These are phyloP conservation scores for Porphyridium purpureum DNA, from an alignment of 23 red algal species.

Conservation along the genomic window DNA sequence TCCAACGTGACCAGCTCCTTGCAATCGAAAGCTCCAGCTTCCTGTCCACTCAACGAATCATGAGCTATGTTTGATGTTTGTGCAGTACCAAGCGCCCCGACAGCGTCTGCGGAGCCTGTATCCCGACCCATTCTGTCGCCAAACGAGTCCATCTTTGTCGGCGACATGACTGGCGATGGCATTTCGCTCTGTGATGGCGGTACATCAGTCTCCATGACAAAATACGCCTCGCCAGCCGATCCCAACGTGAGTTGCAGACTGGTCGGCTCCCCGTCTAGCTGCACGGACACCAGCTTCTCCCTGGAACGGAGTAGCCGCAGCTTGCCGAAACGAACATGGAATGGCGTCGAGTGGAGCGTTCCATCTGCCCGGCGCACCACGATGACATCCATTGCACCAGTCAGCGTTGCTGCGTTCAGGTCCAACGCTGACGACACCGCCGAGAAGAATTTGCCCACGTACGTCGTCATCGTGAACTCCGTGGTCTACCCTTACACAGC, in stretches of 20 bases:
- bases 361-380: conserved; percentile 73
- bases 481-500: too few species aligned
- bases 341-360: conserved; percentile 34
- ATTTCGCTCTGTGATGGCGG: background rate
- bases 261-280: conserved; percentile 43
- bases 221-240: conserved; percentile 92
- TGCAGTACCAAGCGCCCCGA: too few species aligned
- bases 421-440: conserved; percentile 68
- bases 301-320: conserved; percentile 76
- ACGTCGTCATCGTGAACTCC: conserved; percentile 52
- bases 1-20: too few species aligned
- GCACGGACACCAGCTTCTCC: conserved; percentile 56
- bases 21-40: too few species aligned
- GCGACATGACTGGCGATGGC: too few species aligned
- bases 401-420: conserved; percentile 92
- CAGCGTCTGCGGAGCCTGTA: too few species aligned
- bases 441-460: conserved; percentile 65
- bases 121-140: too few species aligned
- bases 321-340: conserved; percentile 97
- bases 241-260: conserved; percentile 57
- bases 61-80: too few species aligned
- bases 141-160: too few species aligned
- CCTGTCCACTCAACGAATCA: too few species aligned
- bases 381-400: conserved; percentile 88
- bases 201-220: conserved; percentile 13